These are phyloP conservation scores for Dothideomycetes sp. DNA, from an alignment of 2,329 filamentous ascomycete genomes.

Conservation along the genomic window DNA sequence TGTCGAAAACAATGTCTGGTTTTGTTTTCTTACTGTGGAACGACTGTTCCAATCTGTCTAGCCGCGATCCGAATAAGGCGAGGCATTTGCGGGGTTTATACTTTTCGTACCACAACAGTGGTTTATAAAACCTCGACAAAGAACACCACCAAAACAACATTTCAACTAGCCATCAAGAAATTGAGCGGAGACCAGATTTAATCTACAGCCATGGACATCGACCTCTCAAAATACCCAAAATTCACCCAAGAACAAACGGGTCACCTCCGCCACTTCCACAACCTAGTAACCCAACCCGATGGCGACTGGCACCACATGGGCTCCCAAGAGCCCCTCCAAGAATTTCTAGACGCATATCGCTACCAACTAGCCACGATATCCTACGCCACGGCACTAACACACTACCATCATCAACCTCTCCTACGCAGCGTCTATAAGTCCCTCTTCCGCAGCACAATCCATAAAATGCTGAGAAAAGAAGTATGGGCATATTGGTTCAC, in stretches of 20 bases:
- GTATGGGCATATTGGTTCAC: conserved; percentile 38
- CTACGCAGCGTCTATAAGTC: conserved; percentile 28
- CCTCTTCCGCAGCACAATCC: conserved; percentile 29
- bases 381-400: conserved; percentile 30
- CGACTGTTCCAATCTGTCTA: too few relatives aligned
- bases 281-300: conserved; percentile 24
- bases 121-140: too few relatives aligned
- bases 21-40: too few relatives aligned
- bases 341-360: conserved; percentile 30
- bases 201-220: background rate
- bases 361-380: conserved; percentile 36
- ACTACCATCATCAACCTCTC: conserved; percentile 33
- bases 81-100: too few relatives aligned
- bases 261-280: conserved; percentile 31
- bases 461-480: conserved; percentile 34
- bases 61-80: too few relatives aligned
- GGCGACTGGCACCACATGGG: conserved; percentile 29
- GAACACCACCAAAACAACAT: too few relatives aligned
- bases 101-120: too few relatives aligned
- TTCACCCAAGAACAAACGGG: conserved; percentile 23
- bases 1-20: too few relatives aligned
- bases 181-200: too few relatives aligned
- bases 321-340: conserved; percentile 29
- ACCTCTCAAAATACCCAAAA: conserved; percentile 12
- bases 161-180: too few relatives aligned